Evolutionary conservation across 306 rosid species (phyloP), one percentile per base, ranked within the genome.

Genomic region (Erythrophleum fordii): DNA sequence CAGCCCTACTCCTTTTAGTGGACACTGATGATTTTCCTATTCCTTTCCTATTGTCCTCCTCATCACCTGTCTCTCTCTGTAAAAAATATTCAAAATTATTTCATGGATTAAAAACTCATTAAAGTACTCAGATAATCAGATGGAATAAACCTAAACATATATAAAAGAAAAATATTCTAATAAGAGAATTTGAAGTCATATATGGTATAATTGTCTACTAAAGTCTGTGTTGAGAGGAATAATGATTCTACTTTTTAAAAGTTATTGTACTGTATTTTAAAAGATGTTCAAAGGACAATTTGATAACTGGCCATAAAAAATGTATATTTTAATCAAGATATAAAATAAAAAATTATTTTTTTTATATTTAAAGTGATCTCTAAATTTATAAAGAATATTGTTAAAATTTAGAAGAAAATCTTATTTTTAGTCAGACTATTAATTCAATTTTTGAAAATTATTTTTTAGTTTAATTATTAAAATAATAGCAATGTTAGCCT

Each of bases 1-100:
- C 96, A 49, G 97, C 99, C 76, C 97, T 87, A 22, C 94, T 91
- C 82, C 97, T 88, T 86, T 93, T 95, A 2, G 91, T 85, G 67
- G 90, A 93, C 37, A 55, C 73, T 0, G 96, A 84, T 31, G 94
- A 90, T 83, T 91, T 93, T 34, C 88, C 73, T 2, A 6, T 87
- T 45, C 77, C 84, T 42, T 86, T 90, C 78, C 83, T 85, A 85
- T 80, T 90, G 53, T 82, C 86, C 59, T 75, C 86, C 10, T 61
- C 90, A 2, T 89, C 90, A 0, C 59, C 83, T n/a, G 68, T 92
- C 95, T 87, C 53, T 20, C 46, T 67, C 72, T 67, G 11, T 11
- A 11, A 11, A 20, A 5, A 8, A n/a, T 16, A 8, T 73, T 22
- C 56, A 22, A 67, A 51, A 18, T 34, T 35, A 3, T 25, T 11